phyloP scores from a whole-genome alignment of 495 filamentous ascomycete species.

The Trichoderma reesei region DNA sequence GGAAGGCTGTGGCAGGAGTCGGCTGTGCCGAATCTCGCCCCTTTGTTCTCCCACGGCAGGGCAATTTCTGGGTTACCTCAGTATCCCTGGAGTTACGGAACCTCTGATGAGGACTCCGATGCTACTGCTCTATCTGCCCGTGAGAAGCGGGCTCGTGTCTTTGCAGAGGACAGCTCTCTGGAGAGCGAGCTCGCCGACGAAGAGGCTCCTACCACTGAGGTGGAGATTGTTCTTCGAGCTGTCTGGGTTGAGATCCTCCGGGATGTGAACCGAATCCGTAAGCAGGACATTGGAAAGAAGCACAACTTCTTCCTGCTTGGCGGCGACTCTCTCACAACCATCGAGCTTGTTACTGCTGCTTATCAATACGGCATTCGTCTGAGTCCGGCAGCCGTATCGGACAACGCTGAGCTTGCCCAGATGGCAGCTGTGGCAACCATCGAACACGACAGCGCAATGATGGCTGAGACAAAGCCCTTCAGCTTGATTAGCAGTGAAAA shows the following conservation, averaged over 20 bases:
- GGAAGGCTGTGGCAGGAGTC: conserved; percentile 10
- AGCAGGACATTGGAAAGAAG: conserved; percentile 9
- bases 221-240: conserved; percentile 16
- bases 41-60: conserved; percentile 2
- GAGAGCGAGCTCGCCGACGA: conserved; percentile 45
- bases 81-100: conserved; percentile 31
- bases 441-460: background rate
- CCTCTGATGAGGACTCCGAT: conserved; percentile 30
- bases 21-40: background rate
- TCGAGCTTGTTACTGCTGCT: conserved; percentile 2
- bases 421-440: conserved; percentile 9
- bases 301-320: conserved; percentile 38
- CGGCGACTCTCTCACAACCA: background rate
- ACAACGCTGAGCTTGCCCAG: background rate
- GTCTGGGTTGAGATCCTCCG: conserved; percentile 18
- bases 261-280: conserved; percentile 17
- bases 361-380: conserved; percentile 8
- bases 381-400: background rate
- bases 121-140: conserved; percentile 47
- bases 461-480: background rate
- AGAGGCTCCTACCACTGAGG: background rate
- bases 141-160: conserved; percentile 43
- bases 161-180: conserved; percentile 33
- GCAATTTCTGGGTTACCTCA: conserved; percentile 23
- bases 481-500: background rate